Evolutionary conservation across 2,329 filamentous ascomycete genomes (phyloP).

Genomic region (Helicocarpus griseus): DNA sequence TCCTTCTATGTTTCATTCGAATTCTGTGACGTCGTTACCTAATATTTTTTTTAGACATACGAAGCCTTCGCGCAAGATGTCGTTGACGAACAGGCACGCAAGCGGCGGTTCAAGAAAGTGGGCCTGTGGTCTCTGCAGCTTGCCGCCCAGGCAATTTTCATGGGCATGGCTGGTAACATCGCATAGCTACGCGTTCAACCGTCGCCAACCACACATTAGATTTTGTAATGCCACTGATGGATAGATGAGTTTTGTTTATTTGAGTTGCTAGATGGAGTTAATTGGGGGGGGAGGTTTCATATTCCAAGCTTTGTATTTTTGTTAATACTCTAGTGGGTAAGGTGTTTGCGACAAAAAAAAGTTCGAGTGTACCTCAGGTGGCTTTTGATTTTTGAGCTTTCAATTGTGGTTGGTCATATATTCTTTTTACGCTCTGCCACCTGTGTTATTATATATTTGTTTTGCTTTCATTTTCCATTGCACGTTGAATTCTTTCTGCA

Average conservation of each 20-base stretch:
- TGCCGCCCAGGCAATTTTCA: conserved; percentile 84
- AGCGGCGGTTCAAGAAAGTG: conserved; percentile 84
- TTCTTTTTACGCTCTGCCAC: too few species aligned
- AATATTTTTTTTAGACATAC: conserved; percentile 53
- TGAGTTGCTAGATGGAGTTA: background rate
- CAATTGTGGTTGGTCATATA: too few species aligned
- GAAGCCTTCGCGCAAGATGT: conserved; percentile 88
- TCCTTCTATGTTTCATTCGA: too few species aligned
- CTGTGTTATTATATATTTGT: too few species aligned
- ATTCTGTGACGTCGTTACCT: background rate
- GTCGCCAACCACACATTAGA: background rate
- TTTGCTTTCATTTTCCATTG: too few species aligned
- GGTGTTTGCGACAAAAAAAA: too few species aligned
- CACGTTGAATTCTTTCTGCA: background rate
- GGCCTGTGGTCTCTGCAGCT: conserved; percentile 93
- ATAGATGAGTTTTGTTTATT: too few species aligned
- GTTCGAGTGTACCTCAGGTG: too few species aligned
- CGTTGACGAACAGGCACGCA: conserved; percentile 75
- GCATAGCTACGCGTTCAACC: background rate
- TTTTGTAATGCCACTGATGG: too few species aligned
- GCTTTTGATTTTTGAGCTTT: too few species aligned
- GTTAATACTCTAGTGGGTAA: background rate
- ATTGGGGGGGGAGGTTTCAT: background rate
- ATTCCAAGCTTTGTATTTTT: background rate
- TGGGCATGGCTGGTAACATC: conserved; percentile 74